These are phyloP conservation scores for Gossypium stocksii DNA, from an alignment of 345 rosid genomes.

Conservation along the genomic window DNA sequence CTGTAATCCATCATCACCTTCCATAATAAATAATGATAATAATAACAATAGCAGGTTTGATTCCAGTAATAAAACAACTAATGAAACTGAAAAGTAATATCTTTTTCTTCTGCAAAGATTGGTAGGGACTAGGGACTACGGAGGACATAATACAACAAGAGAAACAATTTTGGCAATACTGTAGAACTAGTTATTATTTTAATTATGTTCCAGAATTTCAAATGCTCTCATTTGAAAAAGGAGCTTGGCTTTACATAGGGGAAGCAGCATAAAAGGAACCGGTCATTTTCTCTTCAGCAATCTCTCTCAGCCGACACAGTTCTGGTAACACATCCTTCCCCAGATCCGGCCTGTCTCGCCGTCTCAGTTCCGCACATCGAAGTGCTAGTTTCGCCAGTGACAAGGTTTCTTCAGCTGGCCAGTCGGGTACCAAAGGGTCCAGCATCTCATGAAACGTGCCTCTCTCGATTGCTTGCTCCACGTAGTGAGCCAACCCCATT, in stretches of 20 bases:
- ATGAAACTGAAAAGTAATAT: no score
- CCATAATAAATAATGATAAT: no score
- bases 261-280: constrained; percentile 27
- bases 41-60: no score
- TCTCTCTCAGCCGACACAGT: constrained; percentile 51
- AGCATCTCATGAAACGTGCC: constrained; percentile 54
- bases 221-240: constrained; percentile 32
- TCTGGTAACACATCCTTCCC: constrained; percentile 60
- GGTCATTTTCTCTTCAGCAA: constrained; percentile 47
- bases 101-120: no score
- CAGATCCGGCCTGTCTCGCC: constrained; percentile 92
- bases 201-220: background rate
- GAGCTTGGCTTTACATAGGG: constrained; percentile 27
- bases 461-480: constrained; percentile 50
- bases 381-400: constrained; percentile 55
- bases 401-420: constrained; percentile 72
- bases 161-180: background rate
- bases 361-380: constrained; percentile 70
- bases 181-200: no score
- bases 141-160: background rate
- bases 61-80: no score
- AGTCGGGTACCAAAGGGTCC: constrained; percentile 66
- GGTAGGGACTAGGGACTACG: no score
- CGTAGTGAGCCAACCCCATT: constrained; percentile 56
- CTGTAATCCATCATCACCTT: no score